These are phyloP conservation scores for Colletotrichum lindemuthianum DNA, from an alignment of 2,329 filamentous ascomycete species.

Conservation along the genomic window DNA sequence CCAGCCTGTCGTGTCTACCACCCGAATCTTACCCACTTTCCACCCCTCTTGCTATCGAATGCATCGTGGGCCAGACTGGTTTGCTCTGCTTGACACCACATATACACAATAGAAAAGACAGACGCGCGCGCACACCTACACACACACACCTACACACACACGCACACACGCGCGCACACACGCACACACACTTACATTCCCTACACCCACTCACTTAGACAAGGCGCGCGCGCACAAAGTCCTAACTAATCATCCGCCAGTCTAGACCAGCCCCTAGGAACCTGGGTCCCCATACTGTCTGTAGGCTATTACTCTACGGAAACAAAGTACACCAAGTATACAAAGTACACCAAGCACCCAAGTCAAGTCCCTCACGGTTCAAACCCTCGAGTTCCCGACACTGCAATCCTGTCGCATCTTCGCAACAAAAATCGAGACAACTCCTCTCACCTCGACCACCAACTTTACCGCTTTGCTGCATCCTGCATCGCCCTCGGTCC, in stretches of 20 bases:
- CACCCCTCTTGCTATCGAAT: too few relatives aligned
- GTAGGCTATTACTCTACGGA: too few relatives aligned
- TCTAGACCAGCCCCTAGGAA: slow-evolving; percentile 27
- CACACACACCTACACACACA: not conserved
- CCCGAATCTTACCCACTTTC: too few relatives aligned
- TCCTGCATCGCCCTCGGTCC: slow-evolving; percentile 6
- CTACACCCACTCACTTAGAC: slow-evolving; percentile 14
- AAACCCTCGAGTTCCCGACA: slow-evolving; percentile 29
- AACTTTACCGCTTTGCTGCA: not conserved
- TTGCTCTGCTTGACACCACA: too few relatives aligned
- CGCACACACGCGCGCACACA: not conserved
- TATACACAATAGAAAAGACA: too few relatives aligned
- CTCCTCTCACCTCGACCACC: not conserved
- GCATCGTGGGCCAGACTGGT: too few relatives aligned
- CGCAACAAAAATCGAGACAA: slow-evolving; percentile 15
- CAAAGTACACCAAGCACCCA: not conserved
- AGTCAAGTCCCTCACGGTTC: not conserved
- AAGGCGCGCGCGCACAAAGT: slow-evolving; percentile 7
- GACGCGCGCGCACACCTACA: too few relatives aligned
- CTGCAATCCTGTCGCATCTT: slow-evolving; percentile 23
- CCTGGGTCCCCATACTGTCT: not conserved
- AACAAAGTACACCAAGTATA: too few relatives aligned
- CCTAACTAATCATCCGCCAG: slow-evolving; percentile 34
- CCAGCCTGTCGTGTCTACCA: too few relatives aligned
- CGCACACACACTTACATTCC: slow-evolving; percentile 6